These are phyloP conservation scores for Dactylella cylindrospora DNA, from an alignment of 2,329 filamentous ascomycete genomes.

Conservation along the genomic window DNA sequence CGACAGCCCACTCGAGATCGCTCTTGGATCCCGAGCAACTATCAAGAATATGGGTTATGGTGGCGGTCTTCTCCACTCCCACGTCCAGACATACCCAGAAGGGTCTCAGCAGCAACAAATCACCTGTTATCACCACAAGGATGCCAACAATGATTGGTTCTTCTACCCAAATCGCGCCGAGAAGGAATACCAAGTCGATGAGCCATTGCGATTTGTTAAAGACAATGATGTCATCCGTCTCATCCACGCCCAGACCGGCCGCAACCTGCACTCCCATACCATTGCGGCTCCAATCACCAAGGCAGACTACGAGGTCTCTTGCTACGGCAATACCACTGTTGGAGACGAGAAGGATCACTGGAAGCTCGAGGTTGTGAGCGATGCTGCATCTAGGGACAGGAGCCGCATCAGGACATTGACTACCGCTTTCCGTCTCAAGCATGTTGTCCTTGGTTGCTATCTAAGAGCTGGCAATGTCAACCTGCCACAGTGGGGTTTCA, in stretches of 20 bases:
- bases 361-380: conserved; percentile 85
- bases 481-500: conserved; percentile 98
- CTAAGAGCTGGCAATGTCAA: conserved; percentile 93
- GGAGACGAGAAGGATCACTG: conserved; percentile 98
- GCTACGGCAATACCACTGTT: conserved; percentile 91
- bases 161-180: conserved; percentile 90
- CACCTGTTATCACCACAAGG: conserved; percentile 99
- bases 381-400: conserved; percentile 82
- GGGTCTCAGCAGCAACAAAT: conserved; percentile 93
- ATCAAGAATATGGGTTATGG: conserved; percentile 99
- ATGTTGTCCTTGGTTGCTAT: conserved; percentile 83
- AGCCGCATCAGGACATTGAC: conserved; percentile 87
- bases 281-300: conserved; percentile 88
- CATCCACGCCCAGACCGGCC: conserved; percentile 91
- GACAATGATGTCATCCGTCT: conserved; percentile 79
- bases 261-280: conserved; percentile 93
- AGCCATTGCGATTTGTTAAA: conserved; percentile 70
- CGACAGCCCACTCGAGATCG: conserved; percentile 90
- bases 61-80: conserved; percentile 91
- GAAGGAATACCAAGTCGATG: conserved; percentile 69
- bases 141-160: conserved; percentile 99
- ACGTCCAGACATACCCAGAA: conserved; percentile 93
- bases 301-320: conserved; percentile 87
- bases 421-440: conserved; percentile 84
- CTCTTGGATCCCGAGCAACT: conserved; percentile 82